Evolutionary conservation across 371 early-diverging fungal genomes (phyloP), one percentile per base, ranked within the genome.

Genomic region (Mucor indicus): DNA sequence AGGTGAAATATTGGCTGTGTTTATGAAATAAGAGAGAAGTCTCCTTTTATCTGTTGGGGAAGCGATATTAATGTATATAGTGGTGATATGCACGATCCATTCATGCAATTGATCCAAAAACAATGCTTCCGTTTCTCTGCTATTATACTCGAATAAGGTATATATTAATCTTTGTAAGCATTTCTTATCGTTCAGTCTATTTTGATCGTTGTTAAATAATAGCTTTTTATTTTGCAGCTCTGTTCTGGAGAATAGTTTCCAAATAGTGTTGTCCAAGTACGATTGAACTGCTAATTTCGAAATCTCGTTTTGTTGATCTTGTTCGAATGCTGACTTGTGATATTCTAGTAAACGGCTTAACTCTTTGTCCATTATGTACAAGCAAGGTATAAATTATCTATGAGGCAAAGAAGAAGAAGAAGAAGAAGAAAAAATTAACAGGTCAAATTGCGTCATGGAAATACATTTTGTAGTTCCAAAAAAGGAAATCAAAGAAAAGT

Each of bases 1-100:
- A 1, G 49, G 11, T 2, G 60, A 38, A 16, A 80, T 59, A 10
- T 72, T 59, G 1, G 41, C 37, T 17, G 70, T 69, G 2, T 69
- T 69, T 9, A 81, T 50, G 5, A 78, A 62, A 23, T 84, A 82
- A 4, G 77, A 45, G 10, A 84, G 54, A 3, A 84, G 37, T 20
- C 25, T 36, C 8, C 45, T 45, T 11, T 41, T 47, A 0, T 53
- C 54, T 1, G 17, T n/a, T 10, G 9, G 16, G n/a, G 43, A 35
- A 3, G 49, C 44, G 0, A 59, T 23, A 9, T 39, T 38, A 3
- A 53, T 30, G 38, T 53, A 59, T 5, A 53, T 42, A 2, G 44
- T 44, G 1, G 27, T 36, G 7, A 53, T 22, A n/a, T 48, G 17
- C 17, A 36, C 27, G 19, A 53, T 36, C 60, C 60, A 59, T 20